Percentiles rank a stretch among this genome's conserved stretches.
phyloP scores from a whole-genome alignment of 2,329 filamentous ascomycete species.

The Aspergillus flavus region DNA sequence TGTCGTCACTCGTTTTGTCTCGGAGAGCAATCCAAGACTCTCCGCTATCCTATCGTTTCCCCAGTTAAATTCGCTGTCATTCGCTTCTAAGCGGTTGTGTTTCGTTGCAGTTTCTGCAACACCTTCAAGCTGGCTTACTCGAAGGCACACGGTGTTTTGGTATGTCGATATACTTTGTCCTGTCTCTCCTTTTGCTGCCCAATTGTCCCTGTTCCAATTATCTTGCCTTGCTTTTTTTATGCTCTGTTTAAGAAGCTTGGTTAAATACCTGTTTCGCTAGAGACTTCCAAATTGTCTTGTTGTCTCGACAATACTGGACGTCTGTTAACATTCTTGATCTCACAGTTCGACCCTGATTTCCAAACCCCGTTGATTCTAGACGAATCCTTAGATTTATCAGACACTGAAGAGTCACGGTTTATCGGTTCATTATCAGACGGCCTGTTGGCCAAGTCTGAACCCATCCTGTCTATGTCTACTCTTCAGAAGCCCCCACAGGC shows the following conservation, averaged over 20 bases:
- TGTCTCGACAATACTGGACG: constrained; percentile 13
- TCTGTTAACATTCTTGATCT: constrained; percentile 17
- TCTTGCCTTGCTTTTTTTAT: neutral
- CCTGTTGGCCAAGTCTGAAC: constrained; percentile 59
- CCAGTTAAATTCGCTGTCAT: constrained; percentile 47
- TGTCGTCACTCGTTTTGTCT: constrained; percentile 50
- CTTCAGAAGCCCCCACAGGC: constrained; percentile 76
- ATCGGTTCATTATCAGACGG: constrained; percentile 51
- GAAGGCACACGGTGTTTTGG: constrained; percentile 49
- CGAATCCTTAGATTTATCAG: constrained; percentile 50
- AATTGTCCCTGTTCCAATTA: constrained; percentile 9
- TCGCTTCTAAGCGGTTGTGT: constrained; percentile 49
- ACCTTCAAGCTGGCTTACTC: constrained; percentile 55
- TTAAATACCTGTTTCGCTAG: constrained; percentile 23
- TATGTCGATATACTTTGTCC: constrained; percentile 31
- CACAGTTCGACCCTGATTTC: constrained; percentile 47
- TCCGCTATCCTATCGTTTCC: constrained; percentile 42
- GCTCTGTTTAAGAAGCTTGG: constrained; percentile 19
- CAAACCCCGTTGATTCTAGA: constrained; percentile 51
- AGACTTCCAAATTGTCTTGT: constrained; percentile 7
- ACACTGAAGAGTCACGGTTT: constrained; percentile 49
- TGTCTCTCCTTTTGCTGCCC: constrained; percentile 30
- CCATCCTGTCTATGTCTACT: constrained; percentile 76
- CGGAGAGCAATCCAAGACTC: constrained; percentile 38
- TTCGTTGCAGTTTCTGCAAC: constrained; percentile 48